Evolutionary conservation across 148 eudicot species (phyloP), one percentile per base, ranked within the genome.

Genomic region (Pharnaceum exiguum): DNA sequence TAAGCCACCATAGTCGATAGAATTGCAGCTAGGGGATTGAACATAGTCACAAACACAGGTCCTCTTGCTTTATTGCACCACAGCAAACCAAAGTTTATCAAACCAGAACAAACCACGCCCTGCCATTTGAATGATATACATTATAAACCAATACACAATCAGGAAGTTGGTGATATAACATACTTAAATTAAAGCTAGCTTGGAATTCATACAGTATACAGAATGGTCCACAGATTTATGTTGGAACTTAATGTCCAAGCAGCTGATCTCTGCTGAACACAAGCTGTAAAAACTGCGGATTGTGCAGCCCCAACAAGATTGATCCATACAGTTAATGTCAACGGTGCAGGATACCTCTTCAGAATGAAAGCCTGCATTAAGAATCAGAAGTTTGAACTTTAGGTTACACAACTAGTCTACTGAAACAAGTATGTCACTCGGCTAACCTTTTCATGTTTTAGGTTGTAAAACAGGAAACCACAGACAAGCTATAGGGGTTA

Each of bases 31-130:
- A 85, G 71, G 15, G 89, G 89, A 65, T 71, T 85, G 32, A 85
- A 89, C 77, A 85, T 77, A 29, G 96, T 85, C 58, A 82, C 85
- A 59, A 85, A 85, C 19, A 89, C 93, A 6, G 94, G 89, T 31
- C 94, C 96, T 40, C 75, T 85, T 55, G 69, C 74, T 71, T 80
- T 69, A 2, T 71, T 82, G 76, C 89, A 86, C 87, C 93, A 78
- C 26, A 89, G 57, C 46, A 80, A 87, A 38, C 74, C 31, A 74
- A 51, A 82, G 29, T 79, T 65, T 43, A 79, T 32, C 30, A 82
- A 18, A 18, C 89, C 96, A 10, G 93, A 80, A 15, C 71, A 55
- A 37, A 85, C 78, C 6, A 88, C 60, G 40, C 89, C 96, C 93
- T 89, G 75, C 62, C 15, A 11, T 51, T 43, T 29, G 16, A 5